A percentile compares a stretch with the other conserved stretches of the same genome.
Conservation (phyloP, 768 basidiomycete genomes). For the Psilocybe azurescens region DNA sequence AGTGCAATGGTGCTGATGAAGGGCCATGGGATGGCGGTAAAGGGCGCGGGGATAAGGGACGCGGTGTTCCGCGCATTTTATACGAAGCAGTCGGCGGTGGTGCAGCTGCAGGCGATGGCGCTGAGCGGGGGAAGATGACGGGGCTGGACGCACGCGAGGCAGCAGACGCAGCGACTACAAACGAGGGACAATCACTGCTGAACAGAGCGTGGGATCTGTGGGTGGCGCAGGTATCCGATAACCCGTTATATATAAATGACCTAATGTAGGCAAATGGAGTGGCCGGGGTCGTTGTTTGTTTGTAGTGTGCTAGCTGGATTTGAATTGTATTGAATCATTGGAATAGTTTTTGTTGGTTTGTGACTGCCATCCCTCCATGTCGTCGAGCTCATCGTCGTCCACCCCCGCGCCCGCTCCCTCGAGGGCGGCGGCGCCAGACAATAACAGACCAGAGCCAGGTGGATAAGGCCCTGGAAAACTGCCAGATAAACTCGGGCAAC, state of each 20-base stretch:
- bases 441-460: constrained; percentile 42
- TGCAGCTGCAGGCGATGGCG: constrained; percentile 23
- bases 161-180: constrained; percentile 23
- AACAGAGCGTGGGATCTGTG: constrained; percentile 24
- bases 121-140: constrained; percentile 3
- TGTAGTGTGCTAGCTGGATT: not conserved
- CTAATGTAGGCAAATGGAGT: constrained; percentile 1
- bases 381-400: not conserved
- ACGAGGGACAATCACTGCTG: constrained; percentile 23
- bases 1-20: constrained; percentile 15
- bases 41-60: constrained; percentile 19
- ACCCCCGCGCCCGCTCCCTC: not conserved
- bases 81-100: constrained; percentile 22
- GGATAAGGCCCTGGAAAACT: constrained; percentile 50
- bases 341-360: too few species aligned
- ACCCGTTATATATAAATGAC: constrained; percentile 24
- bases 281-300: constrained; percentile 3
- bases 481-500: constrained; percentile 68
- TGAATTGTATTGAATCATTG: not conserved
- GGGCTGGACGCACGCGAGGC: constrained; percentile 24
- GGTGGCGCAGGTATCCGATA: constrained; percentile 20
- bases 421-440: constrained; percentile 32
- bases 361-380: not conserved
- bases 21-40: constrained; percentile 26
- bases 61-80: constrained; percentile 26